Percentiles rank a stretch among this genome's conserved stretches.
Evolutionary conservation across 331 rosid species (phyloP).

Genomic region (Acacia concinna): DNA sequence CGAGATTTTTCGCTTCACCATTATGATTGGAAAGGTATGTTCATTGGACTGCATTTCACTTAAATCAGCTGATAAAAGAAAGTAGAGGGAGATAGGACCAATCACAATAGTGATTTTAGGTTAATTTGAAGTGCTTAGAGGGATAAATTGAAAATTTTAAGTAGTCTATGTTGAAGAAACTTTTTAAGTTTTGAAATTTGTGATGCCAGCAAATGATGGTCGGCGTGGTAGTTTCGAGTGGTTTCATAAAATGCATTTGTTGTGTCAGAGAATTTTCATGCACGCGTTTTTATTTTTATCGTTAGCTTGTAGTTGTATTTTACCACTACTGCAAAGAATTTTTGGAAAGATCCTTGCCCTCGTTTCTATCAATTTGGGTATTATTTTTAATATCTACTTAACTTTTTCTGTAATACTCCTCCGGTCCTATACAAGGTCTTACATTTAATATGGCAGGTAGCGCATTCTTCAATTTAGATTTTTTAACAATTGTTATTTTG

Average conservation of each 20-base stretch:
- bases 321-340: not conserved
- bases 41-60: conserved; percentile 21
- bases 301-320: not conserved
- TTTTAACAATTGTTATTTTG: not conserved
- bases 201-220: not conserved
- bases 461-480: not conserved
- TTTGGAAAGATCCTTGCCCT: not conserved
- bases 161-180: no score
- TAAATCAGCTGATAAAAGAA: conserved; percentile 1
- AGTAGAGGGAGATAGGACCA: not conserved
- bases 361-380: not conserved
- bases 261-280: not conserved
- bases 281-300: not conserved
- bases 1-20: conserved; percentile 53
- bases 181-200: not conserved
- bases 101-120: not conserved
- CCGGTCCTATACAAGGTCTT: no score
- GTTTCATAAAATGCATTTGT: not conserved
- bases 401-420: not conserved
- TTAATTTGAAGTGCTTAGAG: not conserved
- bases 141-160: not conserved
- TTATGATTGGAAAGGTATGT: conserved; percentile 68
- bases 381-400: not conserved
- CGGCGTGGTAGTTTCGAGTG: not conserved
- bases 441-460: no score